These are phyloP conservation scores for Phalaenopsis aphrodite DNA, from an alignment of 106 monocot species.

Conservation along the genomic window DNA sequence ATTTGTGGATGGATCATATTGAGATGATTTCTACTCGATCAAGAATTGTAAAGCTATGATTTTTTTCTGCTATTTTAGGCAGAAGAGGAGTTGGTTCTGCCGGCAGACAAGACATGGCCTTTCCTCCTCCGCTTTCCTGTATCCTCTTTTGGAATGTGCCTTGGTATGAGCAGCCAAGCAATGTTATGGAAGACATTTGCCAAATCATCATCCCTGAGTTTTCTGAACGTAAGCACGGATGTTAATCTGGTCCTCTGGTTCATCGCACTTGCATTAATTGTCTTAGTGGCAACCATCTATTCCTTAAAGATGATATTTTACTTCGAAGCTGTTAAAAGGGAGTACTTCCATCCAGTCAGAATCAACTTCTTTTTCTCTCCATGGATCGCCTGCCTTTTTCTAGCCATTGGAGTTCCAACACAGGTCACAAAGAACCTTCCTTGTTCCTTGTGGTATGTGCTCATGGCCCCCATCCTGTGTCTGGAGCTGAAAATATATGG, in stretches of 20 bases:
- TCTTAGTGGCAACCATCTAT: conserved; percentile 37
- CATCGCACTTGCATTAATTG: conserved; percentile 24
- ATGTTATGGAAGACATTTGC: conserved; percentile 45
- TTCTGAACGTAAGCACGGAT: conserved; percentile 25
- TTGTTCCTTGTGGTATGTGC: conserved; percentile 43
- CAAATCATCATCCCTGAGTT: conserved; percentile 28
- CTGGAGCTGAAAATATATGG: conserved; percentile 86
- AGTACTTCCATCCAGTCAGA: conserved; percentile 76
- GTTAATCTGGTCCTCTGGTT: conserved; percentile 50
- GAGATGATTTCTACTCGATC: too few relatives aligned
- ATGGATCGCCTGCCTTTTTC: conserved; percentile 75
- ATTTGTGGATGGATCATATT: too few relatives aligned
- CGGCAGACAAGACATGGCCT: conserved; percentile 51
- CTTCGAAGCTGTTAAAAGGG: conserved; percentile 66
- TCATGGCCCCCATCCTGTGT: conserved; percentile 70
- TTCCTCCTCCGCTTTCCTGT: conserved; percentile 61
- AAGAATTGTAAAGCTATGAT: too few relatives aligned
- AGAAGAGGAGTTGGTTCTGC: conserved; percentile 38
- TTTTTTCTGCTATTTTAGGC: conserved; percentile 15
- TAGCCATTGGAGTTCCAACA: conserved; percentile 52
- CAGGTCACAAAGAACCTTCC: conserved; percentile 18
- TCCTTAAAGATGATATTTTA: conserved; percentile 56
- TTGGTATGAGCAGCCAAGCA: conserved; percentile 56
- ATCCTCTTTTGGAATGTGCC: conserved; percentile 52
- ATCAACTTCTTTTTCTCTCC: conserved; percentile 94